Percentiles rank a stretch among this genome's conserved stretches.
Conservation (phyloP, 75 land plant species). For the Isoetes taiwanensis region DNA sequence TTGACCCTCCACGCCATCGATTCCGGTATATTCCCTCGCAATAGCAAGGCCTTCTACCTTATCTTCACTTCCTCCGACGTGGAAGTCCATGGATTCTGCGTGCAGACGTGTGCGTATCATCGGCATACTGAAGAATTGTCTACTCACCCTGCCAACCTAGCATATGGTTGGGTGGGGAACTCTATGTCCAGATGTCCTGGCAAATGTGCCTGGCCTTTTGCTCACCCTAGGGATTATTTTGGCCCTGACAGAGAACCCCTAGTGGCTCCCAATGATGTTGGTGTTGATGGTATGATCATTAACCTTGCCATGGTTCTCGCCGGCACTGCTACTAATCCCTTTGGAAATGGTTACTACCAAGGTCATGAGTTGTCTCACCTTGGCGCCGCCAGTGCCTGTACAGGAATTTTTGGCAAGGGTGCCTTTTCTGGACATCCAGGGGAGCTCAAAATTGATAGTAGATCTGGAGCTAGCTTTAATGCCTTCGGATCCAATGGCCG, state of each 20-base stretch:
- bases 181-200: conserved; percentile 56
- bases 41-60: no score
- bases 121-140: no score
- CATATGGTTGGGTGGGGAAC: conserved; percentile 54
- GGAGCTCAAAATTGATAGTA: conserved; percentile 24
- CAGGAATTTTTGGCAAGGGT: conserved; percentile 42
- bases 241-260: conserved; percentile 60
- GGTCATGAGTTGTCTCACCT: background rate
- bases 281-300: conserved; percentile 60
- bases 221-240: conserved; percentile 28
- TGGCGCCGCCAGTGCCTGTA: background rate
- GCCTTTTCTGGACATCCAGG: conserved; percentile 74
- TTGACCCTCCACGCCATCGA: no score
- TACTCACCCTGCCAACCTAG: no score
- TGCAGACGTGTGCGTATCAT: no score
- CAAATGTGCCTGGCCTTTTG: conserved; percentile 66
- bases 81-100: no score
- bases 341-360: conserved; percentile 46
- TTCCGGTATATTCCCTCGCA: no score
- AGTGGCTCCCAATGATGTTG: conserved; percentile 60
- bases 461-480: conserved; percentile 55
- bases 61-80: no score
- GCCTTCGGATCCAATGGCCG: conserved; percentile 49
- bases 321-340: conserved; percentile 61
- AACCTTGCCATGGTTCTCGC: conserved; percentile 52